Percentiles rank a stretch among this genome's conserved stretches.
phyloP scores from a whole-genome alignment of 441 rosid genomes.

The Gossypium aridum region DNA sequence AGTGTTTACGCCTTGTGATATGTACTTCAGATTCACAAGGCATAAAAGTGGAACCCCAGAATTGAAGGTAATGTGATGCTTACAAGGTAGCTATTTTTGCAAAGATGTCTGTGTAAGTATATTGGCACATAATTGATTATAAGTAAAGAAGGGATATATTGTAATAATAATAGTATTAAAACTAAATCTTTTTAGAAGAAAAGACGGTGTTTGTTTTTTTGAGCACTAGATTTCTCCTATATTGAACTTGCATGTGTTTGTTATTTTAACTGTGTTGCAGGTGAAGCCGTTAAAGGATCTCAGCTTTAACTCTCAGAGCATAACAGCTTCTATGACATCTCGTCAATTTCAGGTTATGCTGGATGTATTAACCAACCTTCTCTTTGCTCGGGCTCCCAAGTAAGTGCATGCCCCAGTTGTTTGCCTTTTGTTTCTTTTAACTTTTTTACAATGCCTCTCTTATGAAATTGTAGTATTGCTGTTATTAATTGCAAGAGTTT shows the following conservation, averaged over 20 bases:
- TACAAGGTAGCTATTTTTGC: constrained; percentile 11
- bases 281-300: constrained; percentile 99
- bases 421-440: constrained; percentile 6
- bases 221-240: constrained; percentile 7
- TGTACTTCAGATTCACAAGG: constrained; percentile 88
- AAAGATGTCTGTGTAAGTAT: constrained; percentile 7
- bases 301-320: constrained; percentile 75
- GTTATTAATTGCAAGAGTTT: not conserved
- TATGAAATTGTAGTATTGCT: not conserved
- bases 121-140: not conserved
- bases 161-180: not conserved
- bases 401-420: constrained; percentile 35
- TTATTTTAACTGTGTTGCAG: constrained; percentile 33
- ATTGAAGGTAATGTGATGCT: constrained; percentile 59
- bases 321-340: constrained; percentile 97
- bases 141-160: not conserved
- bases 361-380: constrained; percentile 96
- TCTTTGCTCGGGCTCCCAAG: constrained; percentile 98
- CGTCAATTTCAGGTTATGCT: constrained; percentile 98
- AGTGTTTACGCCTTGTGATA: constrained; percentile 96
- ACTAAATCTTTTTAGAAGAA: not conserved
- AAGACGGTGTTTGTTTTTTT: not conserved
- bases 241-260: constrained; percentile 11
- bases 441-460: not conserved
- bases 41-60: constrained; percentile 98